Evolutionary conservation across 768 basidiomycete species (phyloP).

Genomic region (Tremella fuciformis): DNA sequence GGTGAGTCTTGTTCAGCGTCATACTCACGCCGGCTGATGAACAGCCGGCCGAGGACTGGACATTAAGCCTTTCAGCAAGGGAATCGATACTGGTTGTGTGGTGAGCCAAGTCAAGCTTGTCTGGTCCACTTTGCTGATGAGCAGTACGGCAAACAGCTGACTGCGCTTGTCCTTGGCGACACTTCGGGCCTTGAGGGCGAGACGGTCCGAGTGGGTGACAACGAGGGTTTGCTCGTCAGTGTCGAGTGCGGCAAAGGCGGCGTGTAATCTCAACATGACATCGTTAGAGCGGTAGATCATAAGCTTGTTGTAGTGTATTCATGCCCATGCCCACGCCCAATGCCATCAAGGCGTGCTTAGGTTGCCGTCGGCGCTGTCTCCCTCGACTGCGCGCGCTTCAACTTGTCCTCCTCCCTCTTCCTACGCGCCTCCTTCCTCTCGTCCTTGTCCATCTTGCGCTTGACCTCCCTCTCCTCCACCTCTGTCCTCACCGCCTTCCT

Average conservation of each 20-base stretch:
- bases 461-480: slow-evolving; percentile 28
- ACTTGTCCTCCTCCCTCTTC: slow-evolving; percentile 39
- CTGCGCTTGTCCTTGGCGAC: slow-evolving; percentile 64
- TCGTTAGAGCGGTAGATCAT: neutral
- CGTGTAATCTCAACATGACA: slow-evolving; percentile 5
- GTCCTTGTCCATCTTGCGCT: slow-evolving; percentile 33
- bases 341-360: neutral
- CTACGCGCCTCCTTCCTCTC: slow-evolving; percentile 42
- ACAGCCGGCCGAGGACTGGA: slow-evolving; percentile 75
- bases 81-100: slow-evolving; percentile 84
- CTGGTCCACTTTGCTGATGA: slow-evolving; percentile 8
- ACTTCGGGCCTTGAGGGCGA: slow-evolving; percentile 32
- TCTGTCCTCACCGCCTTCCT: slow-evolving; percentile 28
- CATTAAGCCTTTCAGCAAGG: slow-evolving; percentile 75
- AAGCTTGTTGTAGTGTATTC: neutral
- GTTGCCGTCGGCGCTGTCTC: neutral
- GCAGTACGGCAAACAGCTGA: slow-evolving; percentile 63
- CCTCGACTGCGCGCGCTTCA: slow-evolving; percentile 27
- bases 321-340: neutral
- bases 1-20: slow-evolving; percentile 24
- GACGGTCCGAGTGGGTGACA: slow-evolving; percentile 62
- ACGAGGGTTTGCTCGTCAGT: slow-evolving; percentile 58
- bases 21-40: slow-evolving; percentile 5
- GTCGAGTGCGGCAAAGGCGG: slow-evolving; percentile 57
- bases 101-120: slow-evolving; percentile 44